These are phyloP conservation scores for Zanthoxylum bungeanum DNA, from an alignment of 345 rosid genomes.

Conservation along the genomic window DNA sequence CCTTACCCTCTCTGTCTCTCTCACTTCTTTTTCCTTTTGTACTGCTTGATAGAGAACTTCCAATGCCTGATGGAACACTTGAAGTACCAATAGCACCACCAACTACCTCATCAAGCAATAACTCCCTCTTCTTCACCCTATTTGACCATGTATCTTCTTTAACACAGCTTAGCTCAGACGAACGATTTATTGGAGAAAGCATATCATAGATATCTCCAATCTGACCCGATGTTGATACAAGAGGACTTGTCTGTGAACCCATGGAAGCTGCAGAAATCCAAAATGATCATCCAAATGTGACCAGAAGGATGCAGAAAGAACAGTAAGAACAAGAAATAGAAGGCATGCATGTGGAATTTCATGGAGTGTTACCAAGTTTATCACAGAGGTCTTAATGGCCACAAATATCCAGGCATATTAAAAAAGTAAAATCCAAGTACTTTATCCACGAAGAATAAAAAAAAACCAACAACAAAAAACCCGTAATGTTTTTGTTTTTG, in stretches of 20 bases:
- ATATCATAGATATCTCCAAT: conserved; percentile 48
- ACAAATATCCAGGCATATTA: background rate
- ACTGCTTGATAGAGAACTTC: conserved; percentile 65
- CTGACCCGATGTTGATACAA: conserved; percentile 39
- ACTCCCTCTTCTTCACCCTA: conserved; percentile 83
- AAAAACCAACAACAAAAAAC: no score
- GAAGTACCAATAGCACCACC: conserved; percentile 46
- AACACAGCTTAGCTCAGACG: conserved; percentile 41
- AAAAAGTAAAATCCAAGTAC: background rate
- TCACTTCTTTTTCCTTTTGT: conserved; percentile 95
- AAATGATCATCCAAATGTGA: conserved; percentile 14
- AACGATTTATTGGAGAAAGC: conserved; percentile 40
- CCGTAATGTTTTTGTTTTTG: no score
- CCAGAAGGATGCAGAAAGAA: background rate
- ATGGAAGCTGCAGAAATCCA: conserved; percentile 57
- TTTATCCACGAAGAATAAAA: conserved; percentile 9
- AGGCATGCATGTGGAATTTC: conserved; percentile 3
- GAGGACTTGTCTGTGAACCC: conserved; percentile 51
- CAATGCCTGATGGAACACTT: conserved; percentile 41
- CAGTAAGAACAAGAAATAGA: background rate
- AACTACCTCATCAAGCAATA: conserved; percentile 79
- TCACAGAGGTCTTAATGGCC: conserved; percentile 1
- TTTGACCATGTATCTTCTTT: conserved; percentile 71
- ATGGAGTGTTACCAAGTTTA: background rate
- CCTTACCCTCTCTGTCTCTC: conserved; percentile 95